Percentiles rank a stretch among this genome's conserved stretches.
phyloP scores from a whole-genome alignment of 345 rosid species.

The Leavenworthia alabamica region DNA sequence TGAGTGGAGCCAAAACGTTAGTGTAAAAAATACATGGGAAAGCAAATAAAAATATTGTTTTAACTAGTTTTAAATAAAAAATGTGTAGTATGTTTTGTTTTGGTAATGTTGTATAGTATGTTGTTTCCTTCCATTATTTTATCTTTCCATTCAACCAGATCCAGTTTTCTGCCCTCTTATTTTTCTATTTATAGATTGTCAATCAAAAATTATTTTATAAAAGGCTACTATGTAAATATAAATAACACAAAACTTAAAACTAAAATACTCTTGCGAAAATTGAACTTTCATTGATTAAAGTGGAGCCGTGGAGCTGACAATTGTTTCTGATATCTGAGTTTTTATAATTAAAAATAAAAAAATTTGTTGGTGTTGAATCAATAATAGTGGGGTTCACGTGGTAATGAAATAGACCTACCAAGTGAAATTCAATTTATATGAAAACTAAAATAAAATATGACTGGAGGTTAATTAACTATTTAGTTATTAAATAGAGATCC shows the following conservation, averaged over 20 bases:
- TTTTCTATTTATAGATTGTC: neutral
- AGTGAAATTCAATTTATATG: neutral
- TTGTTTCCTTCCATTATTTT: neutral
- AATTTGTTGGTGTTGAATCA: neutral
- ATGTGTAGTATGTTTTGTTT: too few species aligned
- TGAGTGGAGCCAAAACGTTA: neutral
- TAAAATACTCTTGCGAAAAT: neutral
- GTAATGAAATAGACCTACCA: conserved; percentile 3
- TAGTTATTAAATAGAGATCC: too few species aligned
- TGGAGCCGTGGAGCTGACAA: too few species aligned
- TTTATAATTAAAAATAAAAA: too few species aligned
- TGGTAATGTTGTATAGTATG: too few species aligned
- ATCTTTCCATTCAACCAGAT: neutral
- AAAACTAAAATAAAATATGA: too few species aligned
- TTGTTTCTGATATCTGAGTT: too few species aligned
- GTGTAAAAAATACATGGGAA: neutral
- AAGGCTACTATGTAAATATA: neutral
- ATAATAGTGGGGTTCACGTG: neutral
- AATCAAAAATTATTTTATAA: neutral
- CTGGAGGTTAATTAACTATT: too few species aligned
- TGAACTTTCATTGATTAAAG: neutral
- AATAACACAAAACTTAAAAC: neutral
- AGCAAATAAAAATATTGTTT: neutral
- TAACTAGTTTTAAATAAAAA: too few species aligned
- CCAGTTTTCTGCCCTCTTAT: neutral